phyloP scores from a whole-genome alignment of 2,329 filamentous ascomycete genomes.

The Botrytis porri region DNA sequence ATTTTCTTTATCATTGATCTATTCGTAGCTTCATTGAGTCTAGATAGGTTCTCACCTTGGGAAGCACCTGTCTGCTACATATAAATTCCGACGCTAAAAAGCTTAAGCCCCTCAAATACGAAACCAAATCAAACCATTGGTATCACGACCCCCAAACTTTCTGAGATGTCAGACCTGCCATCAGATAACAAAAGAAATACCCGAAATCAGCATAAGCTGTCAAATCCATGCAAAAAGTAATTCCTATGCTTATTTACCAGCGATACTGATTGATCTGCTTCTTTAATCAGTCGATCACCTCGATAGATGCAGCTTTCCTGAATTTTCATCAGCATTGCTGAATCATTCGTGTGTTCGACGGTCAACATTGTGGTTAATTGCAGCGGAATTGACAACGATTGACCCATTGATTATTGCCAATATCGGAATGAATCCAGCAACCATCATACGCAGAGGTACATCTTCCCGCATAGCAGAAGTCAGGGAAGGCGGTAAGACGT shows the following conservation, averaged over 20 bases:
- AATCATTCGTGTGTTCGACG: not conserved
- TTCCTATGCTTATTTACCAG: not conserved
- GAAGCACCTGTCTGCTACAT: not conserved
- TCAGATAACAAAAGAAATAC: not conserved
- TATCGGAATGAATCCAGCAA: not conserved
- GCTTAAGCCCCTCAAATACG: not conserved
- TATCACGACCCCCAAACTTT: not conserved
- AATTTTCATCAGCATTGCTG: not conserved
- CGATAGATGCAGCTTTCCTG: not conserved
- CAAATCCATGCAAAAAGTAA: not conserved
- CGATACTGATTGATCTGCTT: not conserved
- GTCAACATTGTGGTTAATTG: not conserved
- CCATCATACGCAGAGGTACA: not conserved
- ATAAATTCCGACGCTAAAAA: not conserved
- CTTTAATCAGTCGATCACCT: not conserved
- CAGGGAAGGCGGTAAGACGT: not conserved
- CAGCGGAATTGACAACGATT: not conserved
- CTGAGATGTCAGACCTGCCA: not conserved
- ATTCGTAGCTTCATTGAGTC: not conserved
- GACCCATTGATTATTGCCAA: not conserved
- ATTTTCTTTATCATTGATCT: not conserved
- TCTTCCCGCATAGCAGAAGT: not conserved
- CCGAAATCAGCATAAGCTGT: not conserved
- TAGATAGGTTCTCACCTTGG: not conserved
- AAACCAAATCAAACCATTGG: not conserved